Evolutionary conservation across 2,329 filamentous ascomycete genomes (phyloP).

Genomic region (Pestalotiopsis sp.): DNA sequence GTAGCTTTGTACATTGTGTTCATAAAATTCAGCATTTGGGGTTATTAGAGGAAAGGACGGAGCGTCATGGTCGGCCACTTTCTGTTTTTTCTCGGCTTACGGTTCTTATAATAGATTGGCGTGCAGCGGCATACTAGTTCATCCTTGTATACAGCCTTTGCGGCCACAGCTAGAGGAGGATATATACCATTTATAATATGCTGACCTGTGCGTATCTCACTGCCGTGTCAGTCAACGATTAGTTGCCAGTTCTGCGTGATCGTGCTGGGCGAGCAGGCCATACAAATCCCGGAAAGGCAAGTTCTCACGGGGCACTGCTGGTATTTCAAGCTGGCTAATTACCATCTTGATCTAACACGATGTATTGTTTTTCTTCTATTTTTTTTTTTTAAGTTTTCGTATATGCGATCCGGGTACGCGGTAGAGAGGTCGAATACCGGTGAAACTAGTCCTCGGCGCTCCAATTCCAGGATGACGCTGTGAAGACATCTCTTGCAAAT

Average conservation of each 20-base stretch:
- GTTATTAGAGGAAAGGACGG: not conserved
- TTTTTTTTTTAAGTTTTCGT: not conserved
- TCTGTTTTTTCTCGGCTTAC: not conserved
- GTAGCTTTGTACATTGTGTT: not conserved
- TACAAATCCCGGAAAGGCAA: no score
- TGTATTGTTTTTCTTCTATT: no score
- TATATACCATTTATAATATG: not conserved
- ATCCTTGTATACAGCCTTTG: not conserved
- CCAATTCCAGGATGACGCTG: constrained; percentile 62
- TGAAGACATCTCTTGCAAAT: constrained; percentile 57
- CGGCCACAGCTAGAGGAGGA: not conserved
- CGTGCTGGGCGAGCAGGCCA: no score
- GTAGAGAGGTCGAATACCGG: not conserved
- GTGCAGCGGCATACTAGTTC: constrained; percentile 1
- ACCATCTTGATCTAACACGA: no score
- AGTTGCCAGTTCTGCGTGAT: no score
- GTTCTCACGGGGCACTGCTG: no score
- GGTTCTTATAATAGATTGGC: constrained; percentile 5
- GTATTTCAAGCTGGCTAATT: no score
- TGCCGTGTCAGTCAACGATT: not conserved
- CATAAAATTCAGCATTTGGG: constrained; percentile 9
- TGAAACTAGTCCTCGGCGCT: constrained; percentile 47
- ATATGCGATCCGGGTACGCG: not conserved
- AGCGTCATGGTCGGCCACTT: not conserved
- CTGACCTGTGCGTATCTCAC: not conserved